A percentile compares a stretch with the other conserved stretches of the same genome.
Evolutionary conservation across 2,329 filamentous ascomycete genomes (phyloP).

Genomic region (Blastomyces silverae): DNA sequence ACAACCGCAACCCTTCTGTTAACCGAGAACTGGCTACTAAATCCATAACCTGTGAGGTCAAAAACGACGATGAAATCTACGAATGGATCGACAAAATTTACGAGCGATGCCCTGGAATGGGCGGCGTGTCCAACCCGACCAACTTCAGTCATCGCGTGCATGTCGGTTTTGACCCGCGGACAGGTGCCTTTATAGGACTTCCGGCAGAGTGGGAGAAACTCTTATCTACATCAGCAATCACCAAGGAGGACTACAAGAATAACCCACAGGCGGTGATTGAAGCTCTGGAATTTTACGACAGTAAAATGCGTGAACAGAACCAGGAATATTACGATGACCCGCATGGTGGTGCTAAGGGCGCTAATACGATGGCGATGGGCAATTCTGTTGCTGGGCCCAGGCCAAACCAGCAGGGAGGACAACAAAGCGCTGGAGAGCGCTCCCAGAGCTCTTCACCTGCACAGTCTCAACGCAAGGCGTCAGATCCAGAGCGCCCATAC

Average conservation of each 20-base stretch:
- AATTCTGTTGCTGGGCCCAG: conserved; percentile 61
- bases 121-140: conserved; percentile 94
- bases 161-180: conserved; percentile 93
- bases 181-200: conserved; percentile 87
- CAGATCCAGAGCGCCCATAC: conserved; percentile 51
- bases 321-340: conserved; percentile 59
- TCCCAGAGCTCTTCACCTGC: conserved; percentile 32
- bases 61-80: conserved; percentile 93
- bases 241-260: conserved; percentile 96
- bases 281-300: conserved; percentile 63
- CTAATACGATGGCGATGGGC: conserved; percentile 47
- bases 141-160: conserved; percentile 97
- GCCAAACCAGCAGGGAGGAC: conserved; percentile 48
- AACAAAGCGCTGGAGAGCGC: conserved; percentile 26
- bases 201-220: conserved; percentile 97
- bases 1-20: conserved; percentile 60
- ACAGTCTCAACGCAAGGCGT: conserved; percentile 44
- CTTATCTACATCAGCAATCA: conserved; percentile 91
- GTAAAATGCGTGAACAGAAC: conserved; percentile 58
- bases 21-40: conserved; percentile 75
- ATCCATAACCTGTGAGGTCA: conserved; percentile 85
- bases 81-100: conserved; percentile 99
- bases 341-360: conserved; percentile 40
- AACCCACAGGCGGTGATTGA: conserved; percentile 75
- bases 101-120: conserved; percentile 92